Evolutionary conservation across 495 filamentous ascomycete species (phyloP).

Genomic region (Talaromyces stipitatus): DNA sequence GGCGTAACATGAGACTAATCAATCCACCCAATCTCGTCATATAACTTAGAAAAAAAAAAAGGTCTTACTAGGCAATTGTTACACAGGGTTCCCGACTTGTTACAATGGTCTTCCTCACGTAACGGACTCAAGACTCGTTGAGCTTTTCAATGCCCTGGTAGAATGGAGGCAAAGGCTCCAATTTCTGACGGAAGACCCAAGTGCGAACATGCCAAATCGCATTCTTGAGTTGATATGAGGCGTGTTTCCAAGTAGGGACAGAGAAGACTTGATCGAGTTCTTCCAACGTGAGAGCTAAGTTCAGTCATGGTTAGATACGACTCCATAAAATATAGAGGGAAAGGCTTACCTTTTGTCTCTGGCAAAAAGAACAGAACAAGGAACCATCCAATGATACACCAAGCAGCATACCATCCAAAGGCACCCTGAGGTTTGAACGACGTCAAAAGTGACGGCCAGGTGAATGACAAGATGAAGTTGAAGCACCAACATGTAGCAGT

Average conservation of each 20-base stretch:
- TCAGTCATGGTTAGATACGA: conserved; percentile 3
- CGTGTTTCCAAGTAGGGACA: conserved; percentile 41
- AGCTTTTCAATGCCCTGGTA: conserved; percentile 31
- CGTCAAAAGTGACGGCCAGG: conserved; percentile 42
- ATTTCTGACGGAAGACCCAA: conserved; percentile 41
- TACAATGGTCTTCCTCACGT: background rate
- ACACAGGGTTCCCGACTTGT: background rate
- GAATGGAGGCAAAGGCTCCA: conserved; percentile 36
- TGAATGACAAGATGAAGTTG: conserved; percentile 49
- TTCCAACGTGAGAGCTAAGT: conserved; percentile 39
- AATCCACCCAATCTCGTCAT: background rate
- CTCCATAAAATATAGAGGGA: background rate
- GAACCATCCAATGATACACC: conserved; percentile 50
- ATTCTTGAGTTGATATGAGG: conserved; percentile 39
- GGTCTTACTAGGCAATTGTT: background rate
- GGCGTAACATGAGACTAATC: background rate
- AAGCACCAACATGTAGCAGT: conserved; percentile 46
- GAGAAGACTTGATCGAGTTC: conserved; percentile 48
- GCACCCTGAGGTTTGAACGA: conserved; percentile 48
- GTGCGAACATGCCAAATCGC: conserved; percentile 44
- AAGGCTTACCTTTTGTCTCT: conserved; percentile 43
- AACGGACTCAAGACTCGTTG: conserved; percentile 13
- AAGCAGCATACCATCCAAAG: conserved; percentile 56
- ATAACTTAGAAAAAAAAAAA: background rate
- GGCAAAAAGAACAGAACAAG: conserved; percentile 49